phyloP scores from a whole-genome alignment of 1,284 basidiomycete species.

The Cystobasidium slooffiae region DNA sequence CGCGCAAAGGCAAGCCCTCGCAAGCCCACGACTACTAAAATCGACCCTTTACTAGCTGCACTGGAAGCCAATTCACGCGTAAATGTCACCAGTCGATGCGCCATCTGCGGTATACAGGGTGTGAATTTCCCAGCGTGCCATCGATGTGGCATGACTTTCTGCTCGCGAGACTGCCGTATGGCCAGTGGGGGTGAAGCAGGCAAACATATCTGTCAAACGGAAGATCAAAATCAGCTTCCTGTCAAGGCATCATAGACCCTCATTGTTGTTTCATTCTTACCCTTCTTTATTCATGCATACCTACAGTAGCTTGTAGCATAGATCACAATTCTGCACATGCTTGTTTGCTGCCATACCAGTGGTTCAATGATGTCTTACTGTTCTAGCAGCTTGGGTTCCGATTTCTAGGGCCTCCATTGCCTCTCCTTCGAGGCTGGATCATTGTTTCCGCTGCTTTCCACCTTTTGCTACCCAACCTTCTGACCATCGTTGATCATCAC shows the following conservation, averaged over 20 bases:
- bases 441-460: slow-evolving; percentile 8
- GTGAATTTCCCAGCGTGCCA: slow-evolving; percentile 48
- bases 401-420: too few relatives aligned
- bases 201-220: slow-evolving; percentile 13
- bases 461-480: slow-evolving; percentile 44
- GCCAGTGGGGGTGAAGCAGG: slow-evolving; percentile 23
- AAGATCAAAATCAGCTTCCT: background rate
- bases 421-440: too few relatives aligned
- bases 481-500: slow-evolving; percentile 34
- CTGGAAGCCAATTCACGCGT: slow-evolving; percentile 48
- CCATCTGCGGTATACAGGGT: slow-evolving; percentile 48
- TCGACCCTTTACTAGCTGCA: slow-evolving; percentile 51
- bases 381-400: too few relatives aligned
- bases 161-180: slow-evolving; percentile 38
- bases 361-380: background rate
- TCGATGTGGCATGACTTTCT: slow-evolving; percentile 30
- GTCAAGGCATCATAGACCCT: background rate
- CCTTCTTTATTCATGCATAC: background rate
- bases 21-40: slow-evolving; percentile 27
- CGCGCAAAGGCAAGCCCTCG: background rate
- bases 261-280: background rate
- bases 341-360: background rate
- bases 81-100: slow-evolving; percentile 49
- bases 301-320: slow-evolving; percentile 9
- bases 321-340: background rate